phyloP scores from a whole-genome alignment of 1,284 basidiomycete species.

The Neolentinus lepideus region DNA sequence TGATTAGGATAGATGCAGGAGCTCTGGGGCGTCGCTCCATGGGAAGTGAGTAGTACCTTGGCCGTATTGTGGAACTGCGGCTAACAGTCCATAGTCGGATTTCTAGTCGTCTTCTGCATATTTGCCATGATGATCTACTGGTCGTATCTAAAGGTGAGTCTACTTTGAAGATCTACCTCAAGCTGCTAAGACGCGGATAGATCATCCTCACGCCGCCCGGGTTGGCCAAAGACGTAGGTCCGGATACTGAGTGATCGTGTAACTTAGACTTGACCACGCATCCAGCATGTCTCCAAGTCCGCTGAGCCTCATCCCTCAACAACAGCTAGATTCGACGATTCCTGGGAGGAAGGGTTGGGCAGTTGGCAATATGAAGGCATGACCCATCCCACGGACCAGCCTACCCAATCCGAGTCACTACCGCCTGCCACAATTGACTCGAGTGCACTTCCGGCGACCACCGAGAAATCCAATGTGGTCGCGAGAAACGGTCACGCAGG shows the following conservation, averaged over 20 bases:
- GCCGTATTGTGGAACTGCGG: slow-evolving; percentile 1
- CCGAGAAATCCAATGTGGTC: too few relatives aligned
- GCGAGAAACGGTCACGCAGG: too few relatives aligned
- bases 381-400: not conserved
- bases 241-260: not conserved
- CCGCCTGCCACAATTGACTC: not conserved
- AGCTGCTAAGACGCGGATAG: slow-evolving; percentile 23
- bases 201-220: slow-evolving; percentile 62
- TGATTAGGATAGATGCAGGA: slow-evolving; percentile 37
- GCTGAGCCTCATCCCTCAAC: slow-evolving; percentile 1
- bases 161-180: not conserved
- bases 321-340: slow-evolving; percentile 4
- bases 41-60: slow-evolving; percentile 45
- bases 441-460: not conserved
- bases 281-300: not conserved
- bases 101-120: slow-evolving; percentile 50
- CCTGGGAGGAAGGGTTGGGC: not conserved
- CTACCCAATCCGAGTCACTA: not conserved
- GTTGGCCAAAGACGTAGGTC: slow-evolving; percentile 56
- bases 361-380: slow-evolving; percentile 1
- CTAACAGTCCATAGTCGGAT: slow-evolving; percentile 36
- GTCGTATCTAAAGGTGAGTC: slow-evolving; percentile 58
- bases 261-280: slow-evolving; percentile 7
- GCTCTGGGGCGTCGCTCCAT: slow-evolving; percentile 37
- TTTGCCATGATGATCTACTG: slow-evolving; percentile 66